These are phyloP conservation scores for Phytophthora pisi DNA, from an alignment of 352 stramenopile species.

Conservation along the genomic window DNA sequence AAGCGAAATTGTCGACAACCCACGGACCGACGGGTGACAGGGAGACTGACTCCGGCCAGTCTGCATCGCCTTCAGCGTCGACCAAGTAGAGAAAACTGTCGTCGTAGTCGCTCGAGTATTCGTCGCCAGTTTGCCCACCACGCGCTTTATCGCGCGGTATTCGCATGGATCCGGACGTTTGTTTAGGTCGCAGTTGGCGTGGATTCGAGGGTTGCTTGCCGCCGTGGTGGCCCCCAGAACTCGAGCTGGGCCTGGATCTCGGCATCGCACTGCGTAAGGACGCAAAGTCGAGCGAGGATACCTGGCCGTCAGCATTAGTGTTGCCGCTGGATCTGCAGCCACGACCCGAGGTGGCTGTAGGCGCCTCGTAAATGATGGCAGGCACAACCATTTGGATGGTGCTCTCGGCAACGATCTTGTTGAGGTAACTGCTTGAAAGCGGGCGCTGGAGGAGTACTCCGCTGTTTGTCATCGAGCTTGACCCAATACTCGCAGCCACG, in stretches of 20 bases:
- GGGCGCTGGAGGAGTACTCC: conserved; percentile 27
- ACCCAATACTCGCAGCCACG: conserved; percentile 1
- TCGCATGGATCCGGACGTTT: conserved; percentile 1
- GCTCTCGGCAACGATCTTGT: conserved; percentile 24
- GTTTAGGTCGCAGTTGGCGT: conserved; percentile 9
- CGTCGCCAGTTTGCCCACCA: conserved; percentile 1
- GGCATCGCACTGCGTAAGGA: conserved; percentile 4
- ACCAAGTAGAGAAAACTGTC: conserved; percentile 36
- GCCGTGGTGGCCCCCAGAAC: background rate
- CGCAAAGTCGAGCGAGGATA: conserved; percentile 13
- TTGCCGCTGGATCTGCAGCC: background rate
- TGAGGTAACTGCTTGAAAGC: conserved; percentile 25
- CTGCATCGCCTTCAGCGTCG: conserved; percentile 20
- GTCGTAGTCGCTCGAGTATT: conserved; percentile 12
- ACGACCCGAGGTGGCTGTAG: background rate
- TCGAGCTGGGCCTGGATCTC: conserved; percentile 18
- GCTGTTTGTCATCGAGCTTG: conserved; percentile 5
- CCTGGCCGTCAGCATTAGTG: background rate
- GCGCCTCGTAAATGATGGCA: conserved; percentile 27
- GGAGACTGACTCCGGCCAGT: conserved; percentile 19
- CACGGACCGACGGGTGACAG: conserved; percentile 62
- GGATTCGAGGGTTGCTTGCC: conserved; percentile 20
- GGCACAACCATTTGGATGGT: conserved; percentile 28
- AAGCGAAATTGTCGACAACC: conserved; percentile 32
- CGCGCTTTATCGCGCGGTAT: background rate